These are phyloP conservation scores for Ceratobasidium sp. DNA, from an alignment of 1,284 basidiomycete genomes.

Conservation along the genomic window DNA sequence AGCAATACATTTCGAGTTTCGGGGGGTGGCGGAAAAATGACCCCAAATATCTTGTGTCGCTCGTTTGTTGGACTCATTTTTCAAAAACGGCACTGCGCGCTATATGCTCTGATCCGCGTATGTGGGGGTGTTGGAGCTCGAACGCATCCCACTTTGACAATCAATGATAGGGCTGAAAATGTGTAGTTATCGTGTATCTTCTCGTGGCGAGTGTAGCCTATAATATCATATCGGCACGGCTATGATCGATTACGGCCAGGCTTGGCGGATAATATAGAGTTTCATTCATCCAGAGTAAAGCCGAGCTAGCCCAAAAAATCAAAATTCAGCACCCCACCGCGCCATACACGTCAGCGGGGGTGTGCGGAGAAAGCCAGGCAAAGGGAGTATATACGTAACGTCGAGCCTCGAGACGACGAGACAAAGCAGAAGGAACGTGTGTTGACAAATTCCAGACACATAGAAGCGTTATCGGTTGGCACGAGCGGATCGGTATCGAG, in stretches of 20 bases:
- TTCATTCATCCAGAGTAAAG: background rate
- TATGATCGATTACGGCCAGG: background rate
- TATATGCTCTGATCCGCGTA: background rate
- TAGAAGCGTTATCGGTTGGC: background rate
- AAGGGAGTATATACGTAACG: background rate
- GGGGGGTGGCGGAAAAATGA: background rate
- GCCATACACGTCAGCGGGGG: conserved; percentile 10
- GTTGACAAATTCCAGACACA: conserved; percentile 29
- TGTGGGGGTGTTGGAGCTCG: conserved; percentile 5
- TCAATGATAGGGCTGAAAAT: background rate
- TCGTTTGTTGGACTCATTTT: conserved; percentile 10
- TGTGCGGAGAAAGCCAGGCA: background rate
- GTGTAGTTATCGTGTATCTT: background rate
- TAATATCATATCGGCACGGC: background rate
- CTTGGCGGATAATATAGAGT: background rate
- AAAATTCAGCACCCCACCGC: background rate
- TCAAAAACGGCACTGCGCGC: conserved; percentile 19
- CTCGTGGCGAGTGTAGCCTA: background rate
- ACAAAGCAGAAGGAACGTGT: background rate
- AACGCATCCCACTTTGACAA: background rate
- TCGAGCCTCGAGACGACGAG: background rate
- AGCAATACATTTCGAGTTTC: background rate
- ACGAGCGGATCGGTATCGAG: background rate
- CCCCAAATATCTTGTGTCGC: background rate
- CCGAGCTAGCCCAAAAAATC: background rate